Conservation (phyloP, 1,284 basidiomycete genomes). For the Ceratobasidium sp. region DNA sequence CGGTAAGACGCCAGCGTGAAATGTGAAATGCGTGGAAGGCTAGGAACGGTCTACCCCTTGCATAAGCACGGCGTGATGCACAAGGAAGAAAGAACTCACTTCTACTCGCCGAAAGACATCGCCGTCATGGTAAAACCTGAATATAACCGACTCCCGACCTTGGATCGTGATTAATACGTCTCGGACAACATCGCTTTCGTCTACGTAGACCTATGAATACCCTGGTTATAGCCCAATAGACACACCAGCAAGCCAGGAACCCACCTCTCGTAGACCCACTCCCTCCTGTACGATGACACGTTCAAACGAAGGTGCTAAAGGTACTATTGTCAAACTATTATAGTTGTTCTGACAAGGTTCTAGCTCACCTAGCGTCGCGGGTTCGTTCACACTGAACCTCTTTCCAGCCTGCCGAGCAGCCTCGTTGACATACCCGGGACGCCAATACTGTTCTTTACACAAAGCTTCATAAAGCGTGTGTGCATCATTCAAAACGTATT, state of each 20-base stretch:
- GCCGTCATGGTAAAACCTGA: conserved; percentile 53
- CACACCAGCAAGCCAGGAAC: too few relatives aligned
- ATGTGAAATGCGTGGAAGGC: conserved; percentile 67
- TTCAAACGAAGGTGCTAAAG: conserved; percentile 32
- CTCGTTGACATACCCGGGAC: conserved; percentile 29
- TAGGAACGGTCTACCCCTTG: conserved; percentile 55
- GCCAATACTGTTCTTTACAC: conserved; percentile 41
- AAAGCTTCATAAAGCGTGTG: conserved; percentile 36
- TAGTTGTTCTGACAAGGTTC: too few relatives aligned
- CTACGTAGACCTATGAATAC: conserved; percentile 51
- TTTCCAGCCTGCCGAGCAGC: conserved; percentile 17
- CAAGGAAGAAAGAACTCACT: neutral
- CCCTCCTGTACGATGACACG: conserved; percentile 12
- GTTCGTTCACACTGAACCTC: conserved; percentile 41
- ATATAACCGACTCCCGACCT: conserved; percentile 56
- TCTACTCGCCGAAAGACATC: conserved; percentile 19
- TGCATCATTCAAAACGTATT: conserved; percentile 31
- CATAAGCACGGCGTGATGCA: neutral
- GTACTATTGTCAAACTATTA: neutral
- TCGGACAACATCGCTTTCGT: conserved; percentile 74
- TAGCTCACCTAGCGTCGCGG: conserved; percentile 42
- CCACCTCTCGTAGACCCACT: conserved; percentile 5
- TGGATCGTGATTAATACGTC: conserved; percentile 76
- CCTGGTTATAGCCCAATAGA: neutral
- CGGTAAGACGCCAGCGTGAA: conserved; percentile 66